These are phyloP conservation scores for Angophora floribunda DNA, from an alignment of 345 rosid genomes.

Conservation along the genomic window DNA sequence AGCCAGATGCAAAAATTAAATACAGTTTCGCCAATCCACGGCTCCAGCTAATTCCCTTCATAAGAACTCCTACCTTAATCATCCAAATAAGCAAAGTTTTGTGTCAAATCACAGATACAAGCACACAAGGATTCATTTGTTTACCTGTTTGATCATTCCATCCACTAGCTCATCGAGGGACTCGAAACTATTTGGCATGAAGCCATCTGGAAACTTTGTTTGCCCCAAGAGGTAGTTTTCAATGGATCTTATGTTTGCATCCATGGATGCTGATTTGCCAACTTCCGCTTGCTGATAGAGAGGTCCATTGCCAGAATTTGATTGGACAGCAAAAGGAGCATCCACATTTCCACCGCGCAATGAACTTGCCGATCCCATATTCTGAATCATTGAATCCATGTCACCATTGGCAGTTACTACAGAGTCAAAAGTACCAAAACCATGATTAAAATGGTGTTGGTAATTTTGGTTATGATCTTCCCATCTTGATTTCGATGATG, in stretches of 20 bases:
- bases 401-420: constrained; percentile 13
- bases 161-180: constrained; percentile 55
- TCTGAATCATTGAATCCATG: constrained; percentile 3
- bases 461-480: constrained; percentile 27
- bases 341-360: constrained; percentile 11
- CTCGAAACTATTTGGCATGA: constrained; percentile 30
- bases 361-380: constrained; percentile 13
- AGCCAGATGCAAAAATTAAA: neutral
- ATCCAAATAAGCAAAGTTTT: neutral
- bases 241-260: constrained; percentile 21
- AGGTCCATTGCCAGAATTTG: constrained; percentile 17
- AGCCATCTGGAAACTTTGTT: constrained; percentile 29
- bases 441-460: neutral
- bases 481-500: constrained; percentile 29
- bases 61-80: neutral
- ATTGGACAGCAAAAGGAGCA: constrained; percentile 20
- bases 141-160: constrained; percentile 57
- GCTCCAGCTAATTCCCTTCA: neutral
- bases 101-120: neutral
- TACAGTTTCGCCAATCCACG: neutral
- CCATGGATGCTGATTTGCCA: constrained; percentile 12
- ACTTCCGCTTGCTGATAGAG: constrained; percentile 14
- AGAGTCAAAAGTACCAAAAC: constrained; percentile 27
- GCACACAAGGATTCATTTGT: neutral
- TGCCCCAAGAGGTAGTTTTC: constrained; percentile 26